Evolutionary conservation across 2,329 filamentous ascomycete species (phyloP), one percentile per base, ranked within the genome.

Genomic region (Alternaria dauci): DNA sequence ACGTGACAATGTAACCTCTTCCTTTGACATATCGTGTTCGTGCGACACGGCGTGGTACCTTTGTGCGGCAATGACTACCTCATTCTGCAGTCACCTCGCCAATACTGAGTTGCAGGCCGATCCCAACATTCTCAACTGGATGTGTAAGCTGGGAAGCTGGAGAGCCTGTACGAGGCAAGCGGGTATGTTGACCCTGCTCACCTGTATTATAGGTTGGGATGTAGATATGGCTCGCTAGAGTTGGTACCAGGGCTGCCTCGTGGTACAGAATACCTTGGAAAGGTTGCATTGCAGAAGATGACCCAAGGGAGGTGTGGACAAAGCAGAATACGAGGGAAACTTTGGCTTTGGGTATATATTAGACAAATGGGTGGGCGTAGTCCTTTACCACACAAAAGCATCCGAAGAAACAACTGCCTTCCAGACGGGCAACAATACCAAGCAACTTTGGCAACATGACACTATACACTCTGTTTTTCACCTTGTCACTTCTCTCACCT

Each of bases 21-120:
- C 51, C 51, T 34, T 43, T 42, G 39, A 25, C 39, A 44, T 32
- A 44, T n/a, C 20, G 39, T 53, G 51, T 26, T 50, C 16, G 46
- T 38, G 46, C 46, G 20, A 50, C 46, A 20, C 46, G 30, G 32
- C 30, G 32, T 36, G 8, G 46, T n/a, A 11, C 20, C 32, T 34
- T 6, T 43, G 51, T 53, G 16, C 39, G 28, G 43, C 51, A 14
- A n/a, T 16, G 34, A 25, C 16, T n/a, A 38, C 34, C 34, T 38
- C 8, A 38, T 38, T 16, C 8, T 20, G 9, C 26, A n/a, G 14
- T 4, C 34, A 36, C 23, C 14, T 23, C 4, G 20, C 23, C 23
- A 34, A 9, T 26, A 12, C 12, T 20, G 14, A 11, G 8, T 12
- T 20, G 8, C 8, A 16, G 11, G 11, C 8, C 3, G 6, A 4